These are phyloP conservation scores for Pseudocercospora vitis DNA, from an alignment of 2,329 filamentous ascomycete species.

Conservation along the genomic window DNA sequence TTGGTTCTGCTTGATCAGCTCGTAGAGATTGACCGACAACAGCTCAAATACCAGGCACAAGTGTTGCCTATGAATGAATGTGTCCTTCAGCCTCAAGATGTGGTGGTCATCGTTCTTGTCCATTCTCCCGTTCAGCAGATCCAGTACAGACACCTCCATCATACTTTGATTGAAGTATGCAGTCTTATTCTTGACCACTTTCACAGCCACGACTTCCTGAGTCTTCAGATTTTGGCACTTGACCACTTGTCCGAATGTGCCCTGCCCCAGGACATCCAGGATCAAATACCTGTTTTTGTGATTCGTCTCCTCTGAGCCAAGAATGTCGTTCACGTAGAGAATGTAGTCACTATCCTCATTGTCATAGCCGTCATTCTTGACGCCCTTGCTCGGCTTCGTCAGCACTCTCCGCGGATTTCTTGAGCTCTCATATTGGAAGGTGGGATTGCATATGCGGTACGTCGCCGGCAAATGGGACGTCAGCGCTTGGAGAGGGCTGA, in stretches of 20 bases:
- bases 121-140: conserved; percentile 95
- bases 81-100: conserved; percentile 89
- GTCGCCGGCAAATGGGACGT: conserved; percentile 91
- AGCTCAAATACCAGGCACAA: conserved; percentile 95
- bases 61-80: conserved; percentile 97
- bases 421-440: conserved; percentile 98
- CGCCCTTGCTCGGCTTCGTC: conserved; percentile 96
- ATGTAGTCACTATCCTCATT: conserved; percentile 99
- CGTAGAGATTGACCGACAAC: conserved; percentile 94
- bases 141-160: conserved; percentile 99
- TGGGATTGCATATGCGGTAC: conserved; percentile 96
- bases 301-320: conserved; percentile 94
- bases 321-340: conserved; percentile 96
- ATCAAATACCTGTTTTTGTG: conserved; percentile 99
- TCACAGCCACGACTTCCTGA: conserved; percentile 96
- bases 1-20: conserved; percentile 99
- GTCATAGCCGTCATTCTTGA: conserved; percentile 98
- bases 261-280: conserved; percentile 92
- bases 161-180: conserved; percentile 99
- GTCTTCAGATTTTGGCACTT: conserved; percentile 99
- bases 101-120: conserved; percentile 99
- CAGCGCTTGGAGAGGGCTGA: conserved; percentile 93
- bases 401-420: conserved; percentile 92
- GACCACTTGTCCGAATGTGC: conserved; percentile 97
- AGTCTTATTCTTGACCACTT: conserved; percentile 98